Conservation (phyloP, 2,329 filamentous ascomycete genomes). For the Aspergillus aculeatus region DNA sequence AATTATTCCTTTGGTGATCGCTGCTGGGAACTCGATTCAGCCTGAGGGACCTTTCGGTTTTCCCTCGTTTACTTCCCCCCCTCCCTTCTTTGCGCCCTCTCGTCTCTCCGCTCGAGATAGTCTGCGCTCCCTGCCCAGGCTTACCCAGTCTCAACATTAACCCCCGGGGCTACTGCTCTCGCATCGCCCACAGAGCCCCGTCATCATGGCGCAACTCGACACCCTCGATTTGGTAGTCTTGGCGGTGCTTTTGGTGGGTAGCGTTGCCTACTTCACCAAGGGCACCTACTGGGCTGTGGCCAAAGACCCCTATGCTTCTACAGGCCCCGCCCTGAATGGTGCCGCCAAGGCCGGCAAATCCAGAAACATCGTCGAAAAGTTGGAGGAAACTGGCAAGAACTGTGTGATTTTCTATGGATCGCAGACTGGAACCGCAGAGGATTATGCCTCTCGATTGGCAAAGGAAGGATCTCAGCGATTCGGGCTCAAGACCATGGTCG, state of each 20-base stretch:
- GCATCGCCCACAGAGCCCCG: slow-evolving; percentile 4
- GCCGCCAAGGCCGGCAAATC: slow-evolving; percentile 77
- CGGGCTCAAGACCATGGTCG: slow-evolving; percentile 96
- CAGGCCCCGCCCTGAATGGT: slow-evolving; percentile 61
- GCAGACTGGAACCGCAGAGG: slow-evolving; percentile 96
- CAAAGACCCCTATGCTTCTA: slow-evolving; percentile 83
- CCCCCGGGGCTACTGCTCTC: neutral
- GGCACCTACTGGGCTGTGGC: slow-evolving; percentile 80
- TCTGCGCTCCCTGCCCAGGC: neutral
- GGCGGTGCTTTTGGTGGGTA: slow-evolving; percentile 77
- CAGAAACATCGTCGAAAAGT: slow-evolving; percentile 89
- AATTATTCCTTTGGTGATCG: slow-evolving; percentile 8
- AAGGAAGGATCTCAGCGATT: slow-evolving; percentile 98
- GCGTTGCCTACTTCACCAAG: slow-evolving; percentile 95
- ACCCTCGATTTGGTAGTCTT: slow-evolving; percentile 94
- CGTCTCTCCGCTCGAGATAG: slow-evolving; percentile 8
- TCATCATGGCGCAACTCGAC: slow-evolving; percentile 86
- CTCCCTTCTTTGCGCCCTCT: slow-evolving; percentile 6
- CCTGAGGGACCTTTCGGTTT: slow-evolving; percentile 10
- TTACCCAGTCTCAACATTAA: neutral
- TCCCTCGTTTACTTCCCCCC: slow-evolving; percentile 3
- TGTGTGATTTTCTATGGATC: slow-evolving; percentile 98
- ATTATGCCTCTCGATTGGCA: slow-evolving; percentile 91
- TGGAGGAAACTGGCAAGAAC: slow-evolving; percentile 94
- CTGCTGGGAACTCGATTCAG: slow-evolving; percentile 5